Base-by-base conservation (phyloP, 768 basidiomycete species). In the Termitomyces sp. region DNA sequence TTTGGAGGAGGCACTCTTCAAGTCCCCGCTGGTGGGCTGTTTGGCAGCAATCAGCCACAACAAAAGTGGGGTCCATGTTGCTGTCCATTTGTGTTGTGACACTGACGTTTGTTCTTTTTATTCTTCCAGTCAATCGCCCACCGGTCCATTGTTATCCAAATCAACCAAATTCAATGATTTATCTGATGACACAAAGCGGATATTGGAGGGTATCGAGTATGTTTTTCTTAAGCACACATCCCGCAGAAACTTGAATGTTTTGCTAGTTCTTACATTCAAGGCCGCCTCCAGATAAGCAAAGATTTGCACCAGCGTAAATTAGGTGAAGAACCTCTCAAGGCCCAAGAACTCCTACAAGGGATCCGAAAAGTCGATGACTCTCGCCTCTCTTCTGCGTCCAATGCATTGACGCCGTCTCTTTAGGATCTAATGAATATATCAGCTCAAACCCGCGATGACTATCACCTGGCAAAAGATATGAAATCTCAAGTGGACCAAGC, bases 151-250 rank as follows among this genome's bases (percentile, higher is more conserved):
- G 6, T 80, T 85, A 62, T 73, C 75, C 5, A 81, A 78, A 65
- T 71, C 76, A 0, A 89, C 89, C 0, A 92, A 90, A 65, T 93
- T 91, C 69, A 93, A 92, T 53, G 91, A 93, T 66, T 70, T 92
- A 3, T 84, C 88, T 1, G 89, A 92, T 50, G 77, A 82, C 2
- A 59, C 85, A 21, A 88, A 83, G 70, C 83, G 71, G 59, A 74
- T 70, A 4, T 74, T 93, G 17, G 91, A 91, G 64, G 67, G 68
- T 40, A 80, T 93, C 43, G 91, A 93, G 91, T 92, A 61, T 83
- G 63, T 30, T 5, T 7, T 37, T 40, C 48, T 17, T 33, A 43
- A 50, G 37, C 38, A 46, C 26, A 51, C 10, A n/a, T 38, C 28
- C 50, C 19, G 3, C 49, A 23, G 37, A 40, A 15, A 56, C 17